Conservation (phyloP, 371 early-diverging fungal genomes). For the Synchytrium microbalum region DNA sequence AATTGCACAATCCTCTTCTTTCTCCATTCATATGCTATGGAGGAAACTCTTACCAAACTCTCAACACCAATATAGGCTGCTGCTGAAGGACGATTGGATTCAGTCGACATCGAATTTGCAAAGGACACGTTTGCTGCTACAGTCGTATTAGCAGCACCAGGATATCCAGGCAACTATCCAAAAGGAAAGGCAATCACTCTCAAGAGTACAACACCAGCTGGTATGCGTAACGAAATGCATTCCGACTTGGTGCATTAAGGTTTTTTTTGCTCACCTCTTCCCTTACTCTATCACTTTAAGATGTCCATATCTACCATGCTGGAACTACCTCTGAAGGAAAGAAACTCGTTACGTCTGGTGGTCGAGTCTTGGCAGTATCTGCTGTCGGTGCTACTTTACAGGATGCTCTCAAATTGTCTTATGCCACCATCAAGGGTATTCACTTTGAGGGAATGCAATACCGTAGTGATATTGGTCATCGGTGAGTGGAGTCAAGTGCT, state of each 20-base stretch:
- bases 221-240: constrained; percentile 6
- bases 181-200: constrained; percentile 74
- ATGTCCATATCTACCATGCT: constrained; percentile 83
- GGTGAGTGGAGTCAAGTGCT: too few species aligned
- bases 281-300: too few species aligned
- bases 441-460: constrained; percentile 76
- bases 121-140: constrained; percentile 76
- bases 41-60: too few species aligned
- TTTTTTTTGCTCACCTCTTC: too few species aligned
- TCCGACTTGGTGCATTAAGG: constrained; percentile 3
- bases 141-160: constrained; percentile 84
- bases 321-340: constrained; percentile 62
- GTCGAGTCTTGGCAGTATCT: constrained; percentile 90
- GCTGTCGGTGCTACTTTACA: constrained; percentile 66
- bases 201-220: constrained; percentile 18
- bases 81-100: constrained; percentile 83
- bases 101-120: constrained; percentile 59
- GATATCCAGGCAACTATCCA: constrained; percentile 83
- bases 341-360: constrained; percentile 79
- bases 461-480: constrained; percentile 87
- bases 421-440: constrained; percentile 16
- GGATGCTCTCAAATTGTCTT: constrained; percentile 39
- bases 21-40: neutral
- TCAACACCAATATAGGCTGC: constrained; percentile 64
- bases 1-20: neutral